These are phyloP conservation scores for Nakazawaea anatomiae DNA, from an alignment of 805 yeast genomes.

Conservation along the genomic window DNA sequence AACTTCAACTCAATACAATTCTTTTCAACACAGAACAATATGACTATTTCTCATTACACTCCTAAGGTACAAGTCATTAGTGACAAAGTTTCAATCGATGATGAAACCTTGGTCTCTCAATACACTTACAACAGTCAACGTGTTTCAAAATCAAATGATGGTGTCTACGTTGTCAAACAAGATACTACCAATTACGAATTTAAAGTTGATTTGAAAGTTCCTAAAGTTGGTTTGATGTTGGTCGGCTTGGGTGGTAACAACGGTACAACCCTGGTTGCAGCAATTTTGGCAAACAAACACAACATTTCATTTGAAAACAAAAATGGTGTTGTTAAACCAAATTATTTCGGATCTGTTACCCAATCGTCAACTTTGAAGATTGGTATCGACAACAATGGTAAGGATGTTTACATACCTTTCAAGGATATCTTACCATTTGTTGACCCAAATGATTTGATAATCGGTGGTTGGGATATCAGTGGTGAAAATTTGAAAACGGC, in stretches of 20 bases:
- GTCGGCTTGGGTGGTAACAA: slow-evolving; percentile 97
- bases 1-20: no score
- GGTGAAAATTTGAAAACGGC: slow-evolving; percentile 66
- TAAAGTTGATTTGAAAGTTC: slow-evolving; percentile 74
- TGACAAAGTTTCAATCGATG: slow-evolving; percentile 44
- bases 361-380: slow-evolving; percentile 87
- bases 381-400: slow-evolving; percentile 77
- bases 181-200: slow-evolving; percentile 71
- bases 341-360: slow-evolving; percentile 92
- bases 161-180: slow-evolving; percentile 62
- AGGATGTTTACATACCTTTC: slow-evolving; percentile 90
- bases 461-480: slow-evolving; percentile 94
- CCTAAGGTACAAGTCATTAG: slow-evolving; percentile 50
- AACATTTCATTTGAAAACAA: slow-evolving; percentile 75
- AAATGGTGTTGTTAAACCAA: slow-evolving; percentile 63
- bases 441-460: slow-evolving; percentile 82
- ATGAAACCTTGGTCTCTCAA: slow-evolving; percentile 49
- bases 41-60: slow-evolving; percentile 25
- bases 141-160: slow-evolving; percentile 49
- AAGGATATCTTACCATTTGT: slow-evolving; percentile 84
- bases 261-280: slow-evolving; percentile 86
- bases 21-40: not conserved
- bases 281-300: slow-evolving; percentile 80
- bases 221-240: slow-evolving; percentile 82
- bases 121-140: slow-evolving; percentile 72